Conservation (phyloP, 2,329 filamentous ascomycete genomes). For the Hirsutella rhossiliensis region DNA sequence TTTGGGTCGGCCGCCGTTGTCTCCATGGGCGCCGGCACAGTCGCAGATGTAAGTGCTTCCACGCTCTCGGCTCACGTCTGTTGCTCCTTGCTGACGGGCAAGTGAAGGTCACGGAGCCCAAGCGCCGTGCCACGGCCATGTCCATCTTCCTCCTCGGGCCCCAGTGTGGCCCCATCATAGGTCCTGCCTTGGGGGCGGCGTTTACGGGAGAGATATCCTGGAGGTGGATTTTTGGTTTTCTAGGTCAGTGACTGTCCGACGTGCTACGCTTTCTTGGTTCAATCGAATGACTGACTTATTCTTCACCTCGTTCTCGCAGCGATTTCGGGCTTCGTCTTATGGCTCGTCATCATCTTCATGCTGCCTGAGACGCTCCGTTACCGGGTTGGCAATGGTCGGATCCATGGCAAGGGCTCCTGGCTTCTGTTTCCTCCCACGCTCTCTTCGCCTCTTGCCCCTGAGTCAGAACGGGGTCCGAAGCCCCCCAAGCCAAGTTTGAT, state of each 20-base stretch:
- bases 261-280: not conserved
- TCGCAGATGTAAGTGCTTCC: slow-evolving; percentile 20
- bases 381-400: slow-evolving; percentile 28
- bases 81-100: not conserved
- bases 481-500: slow-evolving; percentile 16
- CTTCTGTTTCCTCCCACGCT: slow-evolving; percentile 10
- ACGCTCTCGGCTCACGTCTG: not conserved
- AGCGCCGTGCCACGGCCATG: slow-evolving; percentile 25
- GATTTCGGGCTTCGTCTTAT: slow-evolving; percentile 17
- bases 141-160: slow-evolving; percentile 29
- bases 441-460: slow-evolving; percentile 11
- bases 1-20: slow-evolving; percentile 29
- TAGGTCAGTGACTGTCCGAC: slow-evolving; percentile 9
- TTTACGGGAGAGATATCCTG: slow-evolving; percentile 21
- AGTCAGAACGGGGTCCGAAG: slow-evolving; percentile 12
- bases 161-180: slow-evolving; percentile 30
- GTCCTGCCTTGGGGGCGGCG: slow-evolving; percentile 28
- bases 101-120: slow-evolving; percentile 18
- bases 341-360: slow-evolving; percentile 16
- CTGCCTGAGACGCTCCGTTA: slow-evolving; percentile 33
- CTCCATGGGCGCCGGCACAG: slow-evolving; percentile 29
- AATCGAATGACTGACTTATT: not conserved
- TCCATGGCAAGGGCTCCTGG: slow-evolving; percentile 9
- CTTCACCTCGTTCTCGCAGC: slow-evolving; percentile 11
- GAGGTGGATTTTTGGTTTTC: slow-evolving; percentile 32